Evolutionary conservation across 495 filamentous ascomycete genomes (phyloP), one percentile per base, ranked within the genome.

Genomic region (Neurospora sp.): DNA sequence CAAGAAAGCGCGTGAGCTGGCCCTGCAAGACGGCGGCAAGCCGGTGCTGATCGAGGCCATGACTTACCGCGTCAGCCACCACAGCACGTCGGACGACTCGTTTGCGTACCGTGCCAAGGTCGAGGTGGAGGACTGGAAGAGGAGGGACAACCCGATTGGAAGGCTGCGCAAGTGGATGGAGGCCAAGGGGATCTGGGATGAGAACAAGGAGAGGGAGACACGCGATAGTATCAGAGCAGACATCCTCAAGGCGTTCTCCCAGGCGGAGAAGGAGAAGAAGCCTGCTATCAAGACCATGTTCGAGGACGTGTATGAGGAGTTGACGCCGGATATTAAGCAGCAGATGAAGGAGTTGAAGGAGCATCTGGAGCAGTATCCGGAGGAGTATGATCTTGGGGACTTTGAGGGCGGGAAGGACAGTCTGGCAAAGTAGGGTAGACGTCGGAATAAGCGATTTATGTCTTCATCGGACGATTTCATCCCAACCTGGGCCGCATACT

Each of bases 41-140:
- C 93, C 92, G 0, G 89, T 99, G 0, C 82, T 99, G 3, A 91
- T 99, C 69, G 96, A 99, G 83, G 94, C 93, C 22, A 98, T 99
- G 96, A 94, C 92, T 38, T 99, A 99, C 80, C 94, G 96, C 18
- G 94, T 99, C 65, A 93, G 90, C 41, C 96, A 99, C 80, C 96
- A 99, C 82, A 97, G 94, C 81, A 99, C 96, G 0, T 93, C 90
- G n/a, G 96, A 99, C 76, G 96, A 99, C 78, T 94, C 91, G 42
- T 98, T 97, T 78, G 95, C 95, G 2, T 99, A 99, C 81, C 93
- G 96, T 20, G 94, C 95, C 0, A 88, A 89, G 37, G 91, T 97
- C 0, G 96, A 99, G 77, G 96, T 99, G 3, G 96, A 99, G 77
- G 95, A 98, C 75, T 99, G 96, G 96, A 98, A 98, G 79, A 85